phyloP scores from a whole-genome alignment of 2,329 filamentous ascomycete genomes.

The Daldinia eschscholtzii region DNA sequence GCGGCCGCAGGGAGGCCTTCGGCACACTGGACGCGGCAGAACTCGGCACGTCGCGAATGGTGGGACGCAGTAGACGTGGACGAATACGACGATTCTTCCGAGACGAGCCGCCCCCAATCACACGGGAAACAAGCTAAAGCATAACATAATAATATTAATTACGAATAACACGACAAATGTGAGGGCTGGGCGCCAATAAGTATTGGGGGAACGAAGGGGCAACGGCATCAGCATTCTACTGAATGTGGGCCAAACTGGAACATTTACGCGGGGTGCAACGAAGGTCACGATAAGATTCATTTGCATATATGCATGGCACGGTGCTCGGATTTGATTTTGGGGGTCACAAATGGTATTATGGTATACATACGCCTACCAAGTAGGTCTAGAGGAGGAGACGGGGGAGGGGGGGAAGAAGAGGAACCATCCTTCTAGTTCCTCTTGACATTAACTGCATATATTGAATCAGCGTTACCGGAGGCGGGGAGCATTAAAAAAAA shows the following conservation, averaged over 20 bases:
- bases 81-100: slow-evolving; percentile 33
- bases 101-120: slow-evolving; percentile 14
- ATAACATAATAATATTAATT: slow-evolving; percentile 1
- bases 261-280: slow-evolving; percentile 16
- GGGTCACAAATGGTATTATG: neutral
- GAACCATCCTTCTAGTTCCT: slow-evolving; percentile 17
- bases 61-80: slow-evolving; percentile 56
- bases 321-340: slow-evolving; percentile 19
- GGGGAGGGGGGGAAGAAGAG: slow-evolving; percentile 14
- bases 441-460: slow-evolving; percentile 9
- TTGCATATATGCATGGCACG: slow-evolving; percentile 36
- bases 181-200: slow-evolving; percentile 1
- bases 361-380: neutral
- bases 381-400: slow-evolving; percentile 4
- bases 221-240: neutral
- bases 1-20: slow-evolving; percentile 35
- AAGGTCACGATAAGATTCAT: slow-evolving; percentile 32
- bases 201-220: neutral
- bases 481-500: slow-evolving; percentile 11
- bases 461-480: slow-evolving; percentile 20
- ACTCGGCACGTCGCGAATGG: slow-evolving; percentile 52
- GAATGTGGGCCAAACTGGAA: slow-evolving; percentile 8
- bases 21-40: neutral
- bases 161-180: neutral
- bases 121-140: neutral